These are phyloP conservation scores for Alliaria petiolata DNA, from an alignment of 345 rosid genomes.

Conservation along the genomic window DNA sequence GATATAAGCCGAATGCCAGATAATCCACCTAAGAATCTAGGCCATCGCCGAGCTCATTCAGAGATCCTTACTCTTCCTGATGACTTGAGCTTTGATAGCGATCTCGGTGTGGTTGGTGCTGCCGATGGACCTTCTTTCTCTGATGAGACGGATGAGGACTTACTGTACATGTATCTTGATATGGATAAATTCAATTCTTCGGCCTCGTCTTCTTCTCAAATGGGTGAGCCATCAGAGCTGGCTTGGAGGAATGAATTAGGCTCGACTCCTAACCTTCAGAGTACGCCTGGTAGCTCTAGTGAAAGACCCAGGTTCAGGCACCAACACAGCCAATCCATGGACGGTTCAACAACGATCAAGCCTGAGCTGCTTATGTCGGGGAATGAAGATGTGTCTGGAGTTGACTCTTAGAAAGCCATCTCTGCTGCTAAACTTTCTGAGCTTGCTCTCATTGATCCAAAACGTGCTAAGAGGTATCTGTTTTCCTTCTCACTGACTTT, in stretches of 20 bases:
- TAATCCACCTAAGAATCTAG: conserved; percentile 73
- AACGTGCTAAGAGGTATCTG: conserved; percentile 96
- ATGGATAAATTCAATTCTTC: conserved; percentile 86
- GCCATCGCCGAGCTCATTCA: conserved; percentile 95
- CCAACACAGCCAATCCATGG: conserved; percentile 94
- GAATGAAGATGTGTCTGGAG: conserved; percentile 50
- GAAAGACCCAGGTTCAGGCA: conserved; percentile 90
- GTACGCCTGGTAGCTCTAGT: conserved; percentile 36
- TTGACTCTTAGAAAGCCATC: conserved; percentile 78
- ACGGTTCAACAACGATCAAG: conserved; percentile 69
- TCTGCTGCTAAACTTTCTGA: conserved; percentile 96
- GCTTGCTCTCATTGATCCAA: conserved; percentile 97
- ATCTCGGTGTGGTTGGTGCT: conserved; percentile 79
- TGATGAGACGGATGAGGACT: conserved; percentile 77
- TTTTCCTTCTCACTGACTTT: neutral
- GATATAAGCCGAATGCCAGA: conserved; percentile 86
- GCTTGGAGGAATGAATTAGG: conserved; percentile 17
- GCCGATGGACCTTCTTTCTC: conserved; percentile 65
- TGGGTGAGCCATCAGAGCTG: conserved; percentile 46
- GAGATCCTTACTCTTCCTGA: conserved; percentile 92
- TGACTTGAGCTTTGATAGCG: conserved; percentile 88
- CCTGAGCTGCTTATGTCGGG: conserved; percentile 82
- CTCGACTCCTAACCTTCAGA: conserved; percentile 28
- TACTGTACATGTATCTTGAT: conserved; percentile 71
- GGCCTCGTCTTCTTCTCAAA: conserved; percentile 53